phyloP scores from a whole-genome alignment of 352 stramenopile genomes.

The Phytophthora multivora region DNA sequence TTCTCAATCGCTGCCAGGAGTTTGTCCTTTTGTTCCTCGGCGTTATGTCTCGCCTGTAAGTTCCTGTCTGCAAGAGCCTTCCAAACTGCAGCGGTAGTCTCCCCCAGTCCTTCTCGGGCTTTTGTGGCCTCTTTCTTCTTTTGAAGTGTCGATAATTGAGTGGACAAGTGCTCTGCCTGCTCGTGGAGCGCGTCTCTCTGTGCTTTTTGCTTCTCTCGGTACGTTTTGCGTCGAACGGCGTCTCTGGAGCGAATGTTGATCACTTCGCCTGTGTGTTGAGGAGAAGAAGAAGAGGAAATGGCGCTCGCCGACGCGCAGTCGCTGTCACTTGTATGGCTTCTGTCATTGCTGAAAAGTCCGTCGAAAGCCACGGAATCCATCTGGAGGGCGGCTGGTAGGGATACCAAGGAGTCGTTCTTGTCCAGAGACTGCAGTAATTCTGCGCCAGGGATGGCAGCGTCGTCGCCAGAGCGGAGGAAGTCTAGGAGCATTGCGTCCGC shows the following conservation, averaged over 20 bases:
- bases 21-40: conserved; percentile 25
- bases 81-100: conserved; percentile 14
- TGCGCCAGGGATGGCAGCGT: conserved; percentile 1
- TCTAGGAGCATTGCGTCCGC: conserved; percentile 29
- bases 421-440: conserved; percentile 18
- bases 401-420: conserved; percentile 10
- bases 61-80: conserved; percentile 29
- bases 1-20: conserved; percentile 16
- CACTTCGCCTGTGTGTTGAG: neutral
- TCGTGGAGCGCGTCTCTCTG: conserved; percentile 12
- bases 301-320: conserved; percentile 19
- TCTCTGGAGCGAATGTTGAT: conserved; percentile 21
- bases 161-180: conserved; percentile 19
- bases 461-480: conserved; percentile 19
- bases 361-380: conserved; percentile 11
- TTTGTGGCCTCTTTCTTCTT: conserved; percentile 8
- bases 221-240: conserved; percentile 25
- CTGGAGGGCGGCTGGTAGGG: conserved; percentile 9
- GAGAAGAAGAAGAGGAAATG: conserved; percentile 9
- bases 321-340: conserved; percentile 14
- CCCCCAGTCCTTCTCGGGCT: neutral
- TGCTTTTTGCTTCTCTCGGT: conserved; percentile 34
- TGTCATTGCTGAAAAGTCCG: conserved; percentile 7
- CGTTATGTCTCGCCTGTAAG: conserved; percentile 15
- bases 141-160: conserved; percentile 4